Evolutionary conservation across 1,284 basidiomycete species (phyloP), one percentile per base, ranked within the genome.

Genomic region (Malassezia nana): DNA sequence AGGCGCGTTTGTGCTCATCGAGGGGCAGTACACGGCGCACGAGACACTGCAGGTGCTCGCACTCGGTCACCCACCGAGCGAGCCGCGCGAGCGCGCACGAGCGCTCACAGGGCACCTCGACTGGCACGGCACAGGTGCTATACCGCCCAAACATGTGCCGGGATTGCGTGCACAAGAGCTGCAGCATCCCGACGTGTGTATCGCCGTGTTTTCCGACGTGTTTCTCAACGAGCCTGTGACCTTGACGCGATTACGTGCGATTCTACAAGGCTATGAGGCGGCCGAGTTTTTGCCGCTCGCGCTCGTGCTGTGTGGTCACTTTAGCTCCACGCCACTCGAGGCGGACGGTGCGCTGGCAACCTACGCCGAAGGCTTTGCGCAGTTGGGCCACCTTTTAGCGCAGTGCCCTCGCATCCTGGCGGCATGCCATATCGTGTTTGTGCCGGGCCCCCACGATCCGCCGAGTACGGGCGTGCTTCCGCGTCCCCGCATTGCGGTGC

Each of bases 1-100:
- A 75, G 94, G 94, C 0, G 89, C 85, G 57, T 86, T 95, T 75
- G 88, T 90, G 1, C 80, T 99, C 8, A 83, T 96, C 0, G 94
- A 98, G 76, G 94, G 94, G 29, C 88, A 91, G 68, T 99, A 96
- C 72, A 95, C 88, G 0, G 83, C 89, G 56, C 88, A 96, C 26
- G 87, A 86, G 46, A 86, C 81, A 1, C 79, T 99, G 50, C 80
- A 85, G 55, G 89, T 95, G 6, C 82, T 89, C 60, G 94, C 91
- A 7, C 86, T 99, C 62, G 92, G 94, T 1, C 92, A 98, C 75
- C 94, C 94, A 1, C 94, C 94, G 2, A 62, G 60, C 46, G 71
- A 74, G 45, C 52, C 58, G 0, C 55, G 69, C 13, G 59, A 56
- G 8, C 55, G 53, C 7, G 68, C 66, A 9, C 46, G 65, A 50